Base-by-base conservation (phyloP, 805 yeast species). In the Ogataea paraovalis region DNA sequence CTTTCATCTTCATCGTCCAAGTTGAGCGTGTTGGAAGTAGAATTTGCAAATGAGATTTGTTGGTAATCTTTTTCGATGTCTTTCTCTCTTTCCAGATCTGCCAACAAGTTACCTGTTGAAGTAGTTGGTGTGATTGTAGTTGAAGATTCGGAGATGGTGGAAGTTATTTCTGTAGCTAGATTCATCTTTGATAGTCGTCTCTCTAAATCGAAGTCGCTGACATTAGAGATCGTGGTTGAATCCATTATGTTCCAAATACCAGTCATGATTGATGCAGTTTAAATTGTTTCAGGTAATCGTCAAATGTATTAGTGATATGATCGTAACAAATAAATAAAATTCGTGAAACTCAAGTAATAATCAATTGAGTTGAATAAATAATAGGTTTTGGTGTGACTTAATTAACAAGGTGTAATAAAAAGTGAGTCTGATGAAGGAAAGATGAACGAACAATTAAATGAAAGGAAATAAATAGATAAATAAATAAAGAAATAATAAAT, bases 231-330 rank as follows among this genome's bases (percentile, higher is more conserved):
- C 6, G 41, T 33, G 16, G 27, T 21, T 20, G 47, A 19, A 18
- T 48, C 55, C n/a, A 50, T 32, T 13, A 46, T 27, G 10, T 52
- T 52, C 57, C 57, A 54, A 36, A 54, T 54, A 42, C 49, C 46
- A 14, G 53, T 42, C 53, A 49, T 49, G 21, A 12, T 25, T 8
- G 16, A 30, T 30, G n/a, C n/a, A 14, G n/a, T 9, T 7, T 30
- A 12, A 30, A 7, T 30, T 30, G 34, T 14, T 14, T 30, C 12
- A 7, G 5, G 16, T 30, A 30, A 30, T 10, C 4, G 12, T 8
- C 14, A 30, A 14, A 30, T 30, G 13, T 30, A 30, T 30, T 30
- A 30, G 12, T 30, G 16, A 30, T 7, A 14, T 30, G 16, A 30
- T 30, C 34, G 34, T 30, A 30, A 39, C 19, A 25, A 39, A 39